phyloP scores from a whole-genome alignment of 169 alveolate species.

The Plasmodium gallinaceum region DNA sequence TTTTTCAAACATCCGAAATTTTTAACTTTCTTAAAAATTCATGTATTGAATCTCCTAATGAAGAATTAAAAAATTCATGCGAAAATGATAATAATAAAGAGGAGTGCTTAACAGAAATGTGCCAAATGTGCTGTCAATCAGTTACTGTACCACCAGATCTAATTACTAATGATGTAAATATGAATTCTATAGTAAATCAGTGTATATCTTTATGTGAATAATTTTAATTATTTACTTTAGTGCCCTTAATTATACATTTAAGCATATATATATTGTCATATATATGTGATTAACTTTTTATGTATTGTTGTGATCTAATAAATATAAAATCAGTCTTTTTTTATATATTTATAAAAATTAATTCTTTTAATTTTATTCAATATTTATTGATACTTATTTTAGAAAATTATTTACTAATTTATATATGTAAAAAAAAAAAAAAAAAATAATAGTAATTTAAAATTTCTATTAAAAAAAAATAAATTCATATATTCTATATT shows the following conservation, averaged over 20 bases:
- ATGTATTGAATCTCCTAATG: conserved; percentile 57
- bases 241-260: not conserved
- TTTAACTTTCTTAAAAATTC: conserved; percentile 61
- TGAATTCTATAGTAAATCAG: conserved; percentile 38
- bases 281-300: not conserved
- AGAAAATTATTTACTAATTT: no score
- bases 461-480: no score
- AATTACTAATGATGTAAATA: conserved; percentile 17
- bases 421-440: no score
- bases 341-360: no score
- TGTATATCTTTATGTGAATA: conserved; percentile 58
- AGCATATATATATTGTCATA: not conserved
- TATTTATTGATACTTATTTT: no score
- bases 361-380: no score
- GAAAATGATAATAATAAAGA: conserved; percentile 49
- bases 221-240: not conserved
- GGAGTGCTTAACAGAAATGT: conserved; percentile 67
- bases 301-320: not conserved
- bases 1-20: conserved; percentile 66
- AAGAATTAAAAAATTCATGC: conserved; percentile 37
- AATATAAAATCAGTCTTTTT: no score
- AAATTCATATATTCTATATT: no score
- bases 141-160: conserved; percentile 45
- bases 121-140: conserved; percentile 77
- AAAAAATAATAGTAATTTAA: no score